phyloP scores from a whole-genome alignment of 345 rosid species.

The Eucalyptus sp. region DNA sequence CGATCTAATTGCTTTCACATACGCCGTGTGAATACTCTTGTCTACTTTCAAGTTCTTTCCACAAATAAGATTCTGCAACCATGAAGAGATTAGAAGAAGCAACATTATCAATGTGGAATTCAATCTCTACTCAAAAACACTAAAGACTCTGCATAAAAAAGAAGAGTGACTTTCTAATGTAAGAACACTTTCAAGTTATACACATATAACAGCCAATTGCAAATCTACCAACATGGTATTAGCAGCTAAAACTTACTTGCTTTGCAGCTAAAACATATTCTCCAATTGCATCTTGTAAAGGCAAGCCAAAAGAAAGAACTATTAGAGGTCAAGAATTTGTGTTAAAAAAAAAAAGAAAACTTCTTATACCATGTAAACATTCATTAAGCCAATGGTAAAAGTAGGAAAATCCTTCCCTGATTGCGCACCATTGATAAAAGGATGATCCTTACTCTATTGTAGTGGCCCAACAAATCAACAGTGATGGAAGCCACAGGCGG shows the following conservation, averaged over 20 bases:
- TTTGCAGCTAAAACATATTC: slow-evolving; percentile 5
- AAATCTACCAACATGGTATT: not conserved
- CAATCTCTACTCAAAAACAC: not conserved
- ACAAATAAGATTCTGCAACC: slow-evolving; percentile 33
- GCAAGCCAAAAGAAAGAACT: no score
- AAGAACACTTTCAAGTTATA: not conserved
- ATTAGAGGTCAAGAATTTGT: no score
- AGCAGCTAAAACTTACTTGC: slow-evolving; percentile 33
- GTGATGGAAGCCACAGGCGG: no score
- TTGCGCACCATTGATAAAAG: no score
- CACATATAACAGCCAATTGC: not conserved
- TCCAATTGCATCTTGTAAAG: no score
- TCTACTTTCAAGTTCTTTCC: slow-evolving; percentile 60
- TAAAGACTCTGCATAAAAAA: not conserved
- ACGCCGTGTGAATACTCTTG: slow-evolving; percentile 56
- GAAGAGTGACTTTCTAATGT: no score
- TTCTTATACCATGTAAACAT: no score
- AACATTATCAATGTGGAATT: not conserved
- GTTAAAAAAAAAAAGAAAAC: no score
- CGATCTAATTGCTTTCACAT: slow-evolving; percentile 52
- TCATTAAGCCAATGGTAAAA: no score
- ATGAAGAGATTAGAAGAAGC: not conserved
- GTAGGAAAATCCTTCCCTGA: no score
- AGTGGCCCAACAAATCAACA: no score
- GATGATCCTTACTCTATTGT: no score